These are phyloP conservation scores for Pueraria montana DNA, from an alignment of 306 rosid species.

Conservation along the genomic window DNA sequence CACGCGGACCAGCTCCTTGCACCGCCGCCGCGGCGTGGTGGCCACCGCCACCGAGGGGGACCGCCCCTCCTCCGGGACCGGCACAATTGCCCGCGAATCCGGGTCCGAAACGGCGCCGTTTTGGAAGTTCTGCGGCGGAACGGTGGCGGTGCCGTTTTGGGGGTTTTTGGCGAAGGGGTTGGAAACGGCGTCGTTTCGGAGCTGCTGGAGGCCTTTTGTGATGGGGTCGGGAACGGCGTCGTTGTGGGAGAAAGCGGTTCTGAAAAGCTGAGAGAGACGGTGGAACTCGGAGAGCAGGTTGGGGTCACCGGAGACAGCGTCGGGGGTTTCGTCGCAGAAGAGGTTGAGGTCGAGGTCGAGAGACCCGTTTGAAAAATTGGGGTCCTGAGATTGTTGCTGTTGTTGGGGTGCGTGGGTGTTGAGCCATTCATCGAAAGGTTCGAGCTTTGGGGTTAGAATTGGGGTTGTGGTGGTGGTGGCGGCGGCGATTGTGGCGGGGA, in stretches of 20 bases:
- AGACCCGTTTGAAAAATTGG: constrained; percentile 40
- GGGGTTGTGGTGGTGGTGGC: constrained; percentile 49
- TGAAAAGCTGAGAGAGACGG: constrained; percentile 70
- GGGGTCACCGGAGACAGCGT: background rate
- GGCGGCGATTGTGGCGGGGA: constrained; percentile 6
- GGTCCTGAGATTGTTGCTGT: background rate
- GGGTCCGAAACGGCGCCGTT: constrained; percentile 8
- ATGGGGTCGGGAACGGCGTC: background rate
- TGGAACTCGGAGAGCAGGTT: constrained; percentile 61
- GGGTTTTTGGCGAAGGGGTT: too few species aligned
- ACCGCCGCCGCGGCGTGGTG: constrained; percentile 23
- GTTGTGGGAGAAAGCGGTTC: constrained; percentile 55
- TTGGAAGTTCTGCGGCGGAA: background rate
- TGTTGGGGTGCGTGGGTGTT: constrained; percentile 31
- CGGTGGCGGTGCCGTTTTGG: too few species aligned
- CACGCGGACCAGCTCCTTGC: constrained; percentile 78
- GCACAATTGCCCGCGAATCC: constrained; percentile 71
- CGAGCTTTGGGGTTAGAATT: constrained; percentile 73
- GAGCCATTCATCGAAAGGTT: constrained; percentile 68
- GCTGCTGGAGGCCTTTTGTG: constrained; percentile 1
- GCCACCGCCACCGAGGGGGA: constrained; percentile 43
- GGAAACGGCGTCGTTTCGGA: constrained; percentile 30
- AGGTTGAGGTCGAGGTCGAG: constrained; percentile 18
- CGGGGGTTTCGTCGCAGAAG: constrained; percentile 51
- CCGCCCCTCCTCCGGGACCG: constrained; percentile 48